phyloP scores from a whole-genome alignment of 495 filamentous ascomycete genomes.

The Pseudoneurospora amorphoporcata region DNA sequence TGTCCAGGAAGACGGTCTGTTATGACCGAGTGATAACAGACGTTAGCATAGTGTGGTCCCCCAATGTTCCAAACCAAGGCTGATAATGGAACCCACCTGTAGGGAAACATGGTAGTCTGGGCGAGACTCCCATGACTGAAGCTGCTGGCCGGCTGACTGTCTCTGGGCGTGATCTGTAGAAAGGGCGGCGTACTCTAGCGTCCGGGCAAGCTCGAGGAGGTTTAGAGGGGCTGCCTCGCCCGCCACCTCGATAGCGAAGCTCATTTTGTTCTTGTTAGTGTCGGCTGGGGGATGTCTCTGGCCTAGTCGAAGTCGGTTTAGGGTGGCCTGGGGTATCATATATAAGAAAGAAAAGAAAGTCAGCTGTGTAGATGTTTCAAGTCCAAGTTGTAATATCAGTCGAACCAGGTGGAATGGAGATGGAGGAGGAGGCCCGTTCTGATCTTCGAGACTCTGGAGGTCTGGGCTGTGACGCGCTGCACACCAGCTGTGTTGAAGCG shows the following conservation, averaged over 20 bases:
- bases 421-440: not conserved
- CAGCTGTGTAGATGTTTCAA: not conserved
- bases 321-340: not conserved
- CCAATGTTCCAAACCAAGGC: not conserved
- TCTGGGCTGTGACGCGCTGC: not conserved
- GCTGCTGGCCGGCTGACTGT: constrained; percentile 69
- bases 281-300: not conserved
- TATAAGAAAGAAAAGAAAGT: not conserved
- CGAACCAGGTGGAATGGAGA: not conserved
- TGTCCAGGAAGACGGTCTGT: constrained; percentile 70
- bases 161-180: constrained; percentile 67
- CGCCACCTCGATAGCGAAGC: constrained; percentile 43
- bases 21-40: not conserved
- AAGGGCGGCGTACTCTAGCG: constrained; percentile 60
- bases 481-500: not conserved
- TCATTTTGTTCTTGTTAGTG: constrained; percentile 24
- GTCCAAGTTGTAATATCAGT: not conserved
- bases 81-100: constrained; percentile 52
- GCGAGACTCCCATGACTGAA: constrained; percentile 76
- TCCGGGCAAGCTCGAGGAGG: constrained; percentile 58
- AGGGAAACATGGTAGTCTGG: constrained; percentile 65
- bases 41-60: not conserved
- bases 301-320: not conserved
- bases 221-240: constrained; percentile 44
- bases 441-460: not conserved